Conservation (phyloP, 1,284 basidiomycete species). For the Exobasidium cylindrosporum region DNA sequence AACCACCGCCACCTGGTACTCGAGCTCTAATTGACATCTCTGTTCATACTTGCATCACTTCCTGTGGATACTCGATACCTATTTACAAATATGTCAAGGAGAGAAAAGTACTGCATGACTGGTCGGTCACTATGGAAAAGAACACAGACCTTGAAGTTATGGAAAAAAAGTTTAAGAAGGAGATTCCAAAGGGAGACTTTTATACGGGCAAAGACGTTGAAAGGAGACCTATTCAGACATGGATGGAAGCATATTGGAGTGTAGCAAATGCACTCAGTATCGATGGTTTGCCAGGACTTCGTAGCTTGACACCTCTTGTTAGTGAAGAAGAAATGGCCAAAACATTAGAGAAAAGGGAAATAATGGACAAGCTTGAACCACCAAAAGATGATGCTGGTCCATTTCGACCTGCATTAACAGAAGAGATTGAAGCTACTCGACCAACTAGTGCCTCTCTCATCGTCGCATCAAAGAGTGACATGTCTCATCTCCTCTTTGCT, state of each 20-base stretch:
- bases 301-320: background rate
- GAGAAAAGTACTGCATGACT: slow-evolving; percentile 11
- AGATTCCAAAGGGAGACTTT: background rate
- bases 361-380: background rate
- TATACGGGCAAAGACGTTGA: background rate
- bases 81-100: slow-evolving; percentile 11
- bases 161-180: background rate
- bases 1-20: slow-evolving; percentile 3
- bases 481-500: background rate
- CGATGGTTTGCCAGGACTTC: slow-evolving; percentile 16
- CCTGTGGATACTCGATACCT: slow-evolving; percentile 15
- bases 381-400: background rate
- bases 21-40: slow-evolving; percentile 16
- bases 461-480: too few relatives aligned
- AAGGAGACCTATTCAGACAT: background rate
- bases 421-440: too few relatives aligned
- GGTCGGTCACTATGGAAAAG: slow-evolving; percentile 4
- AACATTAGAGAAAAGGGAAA: background rate
- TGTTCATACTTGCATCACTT: slow-evolving; percentile 12
- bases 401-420: background rate
- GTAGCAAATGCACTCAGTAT: slow-evolving; percentile 7
- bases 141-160: background rate
- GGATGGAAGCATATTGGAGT: slow-evolving; percentile 12
- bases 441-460: too few relatives aligned
- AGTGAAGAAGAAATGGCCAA: background rate